Evolutionary conservation across 768 basidiomycete genomes (phyloP).

Genomic region (Lyophyllum shimeji): DNA sequence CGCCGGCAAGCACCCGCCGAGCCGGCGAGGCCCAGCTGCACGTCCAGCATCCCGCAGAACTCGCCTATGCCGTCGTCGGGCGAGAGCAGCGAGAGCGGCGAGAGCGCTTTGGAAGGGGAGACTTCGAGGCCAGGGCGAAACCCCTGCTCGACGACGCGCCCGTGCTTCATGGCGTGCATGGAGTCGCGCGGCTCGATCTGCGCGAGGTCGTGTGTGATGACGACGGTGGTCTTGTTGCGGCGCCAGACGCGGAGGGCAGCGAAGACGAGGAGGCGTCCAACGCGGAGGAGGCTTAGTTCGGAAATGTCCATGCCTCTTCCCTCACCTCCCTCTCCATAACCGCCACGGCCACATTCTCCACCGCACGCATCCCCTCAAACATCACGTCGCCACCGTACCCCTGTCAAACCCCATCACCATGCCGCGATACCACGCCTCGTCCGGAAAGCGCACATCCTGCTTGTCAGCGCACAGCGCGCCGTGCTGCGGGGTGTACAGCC

Average conservation of each 20-base stretch:
- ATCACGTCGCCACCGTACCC: conserved; percentile 59
- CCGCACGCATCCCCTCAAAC: conserved; percentile 69
- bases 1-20: conserved; percentile 49
- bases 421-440: conserved; percentile 62
- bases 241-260: conserved; percentile 70
- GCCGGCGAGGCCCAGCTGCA: conserved; percentile 52
- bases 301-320: conserved; percentile 44
- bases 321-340: conserved; percentile 48
- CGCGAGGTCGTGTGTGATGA: conserved; percentile 94
- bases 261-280: conserved; percentile 87
- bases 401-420: conserved; percentile 79
- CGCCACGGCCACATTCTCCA: no score
- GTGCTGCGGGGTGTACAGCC: conserved; percentile 67
- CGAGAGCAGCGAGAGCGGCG: no score
- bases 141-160: conserved; percentile 82
- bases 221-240: conserved; percentile 79
- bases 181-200: conserved; percentile 79
- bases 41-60: conserved; percentile 67
- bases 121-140: conserved; percentile 78
- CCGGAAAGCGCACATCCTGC: conserved; percentile 72
- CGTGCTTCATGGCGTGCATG: conserved; percentile 88
- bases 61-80: conserved; percentile 46
- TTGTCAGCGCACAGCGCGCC: no score
- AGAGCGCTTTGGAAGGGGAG: no score
- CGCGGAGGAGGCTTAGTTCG: conserved; percentile 86